A percentile compares a stretch with the other conserved stretches of the same genome.
Conservation (phyloP, 805 yeast species). For the Vanderwaltozyma yarrowii region DNA sequence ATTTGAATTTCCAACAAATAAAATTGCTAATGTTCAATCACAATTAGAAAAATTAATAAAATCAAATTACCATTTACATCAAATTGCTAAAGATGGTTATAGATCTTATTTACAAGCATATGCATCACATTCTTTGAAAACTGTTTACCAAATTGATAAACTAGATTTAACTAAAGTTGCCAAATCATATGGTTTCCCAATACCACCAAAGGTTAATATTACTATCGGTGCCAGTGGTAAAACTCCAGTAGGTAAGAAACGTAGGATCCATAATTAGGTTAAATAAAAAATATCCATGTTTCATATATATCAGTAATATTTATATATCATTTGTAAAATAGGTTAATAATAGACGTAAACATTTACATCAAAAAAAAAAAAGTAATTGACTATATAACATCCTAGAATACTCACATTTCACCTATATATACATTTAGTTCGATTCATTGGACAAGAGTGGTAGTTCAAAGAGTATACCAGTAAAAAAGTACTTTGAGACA, state of each 20-base stretch:
- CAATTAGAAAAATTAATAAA: conserved; percentile 86
- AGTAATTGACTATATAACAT: no score
- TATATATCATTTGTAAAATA: not conserved
- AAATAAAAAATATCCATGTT: not conserved
- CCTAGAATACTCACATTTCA: no score
- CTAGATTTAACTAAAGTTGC: conserved; percentile 92
- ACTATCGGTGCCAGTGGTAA: conserved; percentile 90
- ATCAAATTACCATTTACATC: conserved; percentile 89
- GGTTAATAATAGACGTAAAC: not conserved
- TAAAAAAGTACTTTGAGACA: no score
- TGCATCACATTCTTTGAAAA: conserved; percentile 90
- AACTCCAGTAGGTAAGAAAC: conserved; percentile 29
- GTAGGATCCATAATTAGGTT: conserved; percentile 10
- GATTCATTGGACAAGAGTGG: no score
- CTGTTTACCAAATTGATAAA: conserved; percentile 93
- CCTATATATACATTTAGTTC: no score
- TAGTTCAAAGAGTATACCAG: no score
- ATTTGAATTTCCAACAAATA: conserved; percentile 88
- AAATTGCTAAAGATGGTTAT: conserved; percentile 95
- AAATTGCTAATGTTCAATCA: conserved; percentile 92
- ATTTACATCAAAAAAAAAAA: no score
- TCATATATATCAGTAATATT: no score
- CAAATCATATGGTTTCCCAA: conserved; percentile 84
- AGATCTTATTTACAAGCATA: conserved; percentile 95
- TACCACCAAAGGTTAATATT: conserved; percentile 95